A percentile compares a stretch with the other conserved stretches of the same genome.
Conservation (phyloP, 805 yeast species). For the Wickerhamomyces rabaulensis region DNA sequence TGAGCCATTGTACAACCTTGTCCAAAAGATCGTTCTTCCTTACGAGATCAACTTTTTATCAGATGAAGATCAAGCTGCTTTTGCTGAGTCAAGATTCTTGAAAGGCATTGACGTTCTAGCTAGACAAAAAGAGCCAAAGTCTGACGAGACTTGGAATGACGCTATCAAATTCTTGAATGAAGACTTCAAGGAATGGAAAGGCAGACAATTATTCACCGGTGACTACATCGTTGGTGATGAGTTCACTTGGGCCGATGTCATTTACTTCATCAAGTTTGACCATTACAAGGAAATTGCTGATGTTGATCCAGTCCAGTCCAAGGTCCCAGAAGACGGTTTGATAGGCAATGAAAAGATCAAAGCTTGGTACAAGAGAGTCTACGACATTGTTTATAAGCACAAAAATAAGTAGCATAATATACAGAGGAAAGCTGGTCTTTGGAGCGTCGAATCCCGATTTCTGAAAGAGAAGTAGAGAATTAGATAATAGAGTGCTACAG, state of each 20-base stretch:
- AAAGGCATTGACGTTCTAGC: neutral
- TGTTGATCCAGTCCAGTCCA: neutral
- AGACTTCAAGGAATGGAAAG: neutral
- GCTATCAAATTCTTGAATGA: slow-evolving; percentile 1
- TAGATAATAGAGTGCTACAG: too few relatives aligned
- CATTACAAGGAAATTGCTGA: neutral
- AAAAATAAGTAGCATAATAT: too few relatives aligned
- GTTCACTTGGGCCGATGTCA: slow-evolving; percentile 1
- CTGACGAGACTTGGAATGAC: neutral
- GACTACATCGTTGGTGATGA: slow-evolving; percentile 2
- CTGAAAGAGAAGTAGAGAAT: too few relatives aligned
- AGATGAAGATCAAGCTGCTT: neutral
- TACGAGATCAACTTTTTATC: neutral
- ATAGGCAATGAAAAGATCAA: neutral
- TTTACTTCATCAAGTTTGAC: neutral
- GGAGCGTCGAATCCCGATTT: too few relatives aligned
- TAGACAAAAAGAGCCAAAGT: neutral
- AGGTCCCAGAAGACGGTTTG: neutral
- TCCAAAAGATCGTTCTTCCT: neutral
- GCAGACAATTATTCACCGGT: slow-evolving; percentile 1
- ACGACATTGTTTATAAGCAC: too few relatives aligned
- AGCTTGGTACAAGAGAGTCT: neutral
- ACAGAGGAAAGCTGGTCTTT: too few relatives aligned
- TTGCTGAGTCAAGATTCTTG: neutral
- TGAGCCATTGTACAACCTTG: neutral